Evolutionary conservation across 106 monocot species (phyloP).

Genomic region (Apostasia ramifera): DNA sequence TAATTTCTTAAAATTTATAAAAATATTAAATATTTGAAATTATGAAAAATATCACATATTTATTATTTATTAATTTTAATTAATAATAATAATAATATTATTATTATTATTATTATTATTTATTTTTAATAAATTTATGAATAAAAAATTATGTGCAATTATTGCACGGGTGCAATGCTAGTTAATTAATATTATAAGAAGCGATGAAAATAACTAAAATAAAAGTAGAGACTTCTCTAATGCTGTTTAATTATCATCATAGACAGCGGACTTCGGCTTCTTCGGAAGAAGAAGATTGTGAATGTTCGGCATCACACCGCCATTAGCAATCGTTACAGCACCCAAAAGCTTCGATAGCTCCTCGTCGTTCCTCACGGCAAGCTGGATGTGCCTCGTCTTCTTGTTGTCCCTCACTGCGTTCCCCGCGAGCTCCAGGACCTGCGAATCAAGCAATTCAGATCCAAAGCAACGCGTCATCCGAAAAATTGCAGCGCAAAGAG

Average conservation of each 20-base stretch:
- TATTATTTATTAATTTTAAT: too few relatives aligned
- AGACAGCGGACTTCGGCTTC: constrained; percentile 44
- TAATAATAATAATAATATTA: too few relatives aligned
- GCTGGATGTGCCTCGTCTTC: constrained; percentile 64
- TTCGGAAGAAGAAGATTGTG: constrained; percentile 62
- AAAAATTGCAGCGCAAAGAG: background rate
- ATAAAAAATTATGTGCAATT: too few relatives aligned
- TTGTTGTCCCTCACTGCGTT: constrained; percentile 68
- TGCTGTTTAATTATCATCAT: constrained; percentile 14
- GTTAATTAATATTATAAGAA: too few relatives aligned
- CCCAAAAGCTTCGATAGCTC: constrained; percentile 64
- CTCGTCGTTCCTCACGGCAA: constrained; percentile 70
- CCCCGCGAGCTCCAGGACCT: constrained; percentile 63
- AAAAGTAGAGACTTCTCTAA: background rate
- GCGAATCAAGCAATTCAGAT: background rate
- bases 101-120: too few relatives aligned
- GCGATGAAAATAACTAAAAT: background rate
- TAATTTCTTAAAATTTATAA: too few relatives aligned
- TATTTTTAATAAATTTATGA: too few relatives aligned
- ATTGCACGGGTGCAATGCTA: too few relatives aligned
- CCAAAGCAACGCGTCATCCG: background rate
- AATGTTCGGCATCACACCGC: constrained; percentile 69
- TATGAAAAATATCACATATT: too few relatives aligned
- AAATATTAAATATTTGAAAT: too few relatives aligned
- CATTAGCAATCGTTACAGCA: constrained; percentile 50